Percentiles rank a stretch among this genome's conserved stretches.
phyloP scores from a whole-genome alignment of 257 asterid genomes.

The Petunia secreta region DNA sequence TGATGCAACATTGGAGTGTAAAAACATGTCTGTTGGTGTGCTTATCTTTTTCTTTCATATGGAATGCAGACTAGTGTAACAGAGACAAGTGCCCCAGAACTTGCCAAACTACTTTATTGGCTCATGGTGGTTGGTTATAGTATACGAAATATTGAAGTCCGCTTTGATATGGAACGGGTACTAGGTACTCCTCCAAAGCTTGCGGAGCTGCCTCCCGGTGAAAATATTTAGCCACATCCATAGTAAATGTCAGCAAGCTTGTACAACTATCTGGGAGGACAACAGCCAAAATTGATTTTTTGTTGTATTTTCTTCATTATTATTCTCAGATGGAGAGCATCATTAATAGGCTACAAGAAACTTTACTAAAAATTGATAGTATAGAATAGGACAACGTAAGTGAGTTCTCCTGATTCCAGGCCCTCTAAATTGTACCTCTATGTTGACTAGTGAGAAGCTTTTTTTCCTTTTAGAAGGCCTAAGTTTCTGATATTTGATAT shows the following conservation, averaged over 20 bases:
- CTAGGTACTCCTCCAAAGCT: conserved; percentile 81
- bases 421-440: background rate
- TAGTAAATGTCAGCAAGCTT: background rate
- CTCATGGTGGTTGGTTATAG: conserved; percentile 99
- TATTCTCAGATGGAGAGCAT: conserved; percentile 19
- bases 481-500: background rate
- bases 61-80: conserved; percentile 76
- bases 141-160: conserved; percentile 92
- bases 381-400: background rate
- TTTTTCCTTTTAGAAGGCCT: background rate
- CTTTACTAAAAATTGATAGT: background rate
- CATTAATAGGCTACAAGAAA: background rate
- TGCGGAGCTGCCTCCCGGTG: conserved; percentile 97
- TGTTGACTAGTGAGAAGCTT: background rate
- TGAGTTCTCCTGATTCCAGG: background rate
- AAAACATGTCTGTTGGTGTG: background rate
- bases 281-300: conserved; percentile 1
- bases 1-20: background rate
- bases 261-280: background rate
- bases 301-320: conserved; percentile 7
- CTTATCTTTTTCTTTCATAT: conserved; percentile 22
- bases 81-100: conserved; percentile 90
- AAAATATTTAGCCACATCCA: conserved; percentile 52
- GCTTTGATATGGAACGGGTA: conserved; percentile 94
- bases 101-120: conserved; percentile 94